Conservation (phyloP, 129 eudicot genomes). For the Gnaphalium uliginosum region DNA sequence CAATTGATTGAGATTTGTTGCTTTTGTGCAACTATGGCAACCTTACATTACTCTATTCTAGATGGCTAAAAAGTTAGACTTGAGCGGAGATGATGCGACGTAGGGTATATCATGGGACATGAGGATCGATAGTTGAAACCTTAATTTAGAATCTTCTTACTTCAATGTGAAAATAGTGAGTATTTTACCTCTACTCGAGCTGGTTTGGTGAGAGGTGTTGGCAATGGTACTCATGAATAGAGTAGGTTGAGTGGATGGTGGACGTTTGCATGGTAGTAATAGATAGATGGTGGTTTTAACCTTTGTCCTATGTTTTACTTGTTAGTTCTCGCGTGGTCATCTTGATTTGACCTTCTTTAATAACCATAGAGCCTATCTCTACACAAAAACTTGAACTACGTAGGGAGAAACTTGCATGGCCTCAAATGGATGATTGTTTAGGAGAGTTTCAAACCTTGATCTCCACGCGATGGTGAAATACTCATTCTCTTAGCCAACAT, state of each 20-base stretch:
- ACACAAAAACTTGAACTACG: neutral
- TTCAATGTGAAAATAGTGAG: neutral
- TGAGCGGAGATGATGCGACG: neutral
- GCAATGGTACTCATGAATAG: neutral
- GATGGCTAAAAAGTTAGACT: neutral
- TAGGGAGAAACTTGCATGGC: neutral
- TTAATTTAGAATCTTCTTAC: neutral
- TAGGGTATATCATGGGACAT: neutral
- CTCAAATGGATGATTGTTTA: neutral
- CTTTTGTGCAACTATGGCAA: slow-evolving; percentile 14
- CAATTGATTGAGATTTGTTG: neutral
- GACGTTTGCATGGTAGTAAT: neutral
- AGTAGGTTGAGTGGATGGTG: neutral
- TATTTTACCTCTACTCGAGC: neutral
- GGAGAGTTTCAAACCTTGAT: neutral
- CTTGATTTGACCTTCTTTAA: neutral
- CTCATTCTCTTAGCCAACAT: neutral
- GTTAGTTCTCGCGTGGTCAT: neutral
- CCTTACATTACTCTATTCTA: neutral
- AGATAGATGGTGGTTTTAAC: neutral
- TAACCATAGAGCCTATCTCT: neutral
- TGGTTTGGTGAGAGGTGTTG: neutral
- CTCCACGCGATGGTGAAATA: neutral
- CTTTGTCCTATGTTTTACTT: neutral
- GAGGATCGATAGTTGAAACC: neutral